Percentiles rank a stretch among this genome's conserved stretches.
Evolutionary conservation across 495 filamentous ascomycete genomes (phyloP).

Genomic region (Cairneyella variabilis): DNA sequence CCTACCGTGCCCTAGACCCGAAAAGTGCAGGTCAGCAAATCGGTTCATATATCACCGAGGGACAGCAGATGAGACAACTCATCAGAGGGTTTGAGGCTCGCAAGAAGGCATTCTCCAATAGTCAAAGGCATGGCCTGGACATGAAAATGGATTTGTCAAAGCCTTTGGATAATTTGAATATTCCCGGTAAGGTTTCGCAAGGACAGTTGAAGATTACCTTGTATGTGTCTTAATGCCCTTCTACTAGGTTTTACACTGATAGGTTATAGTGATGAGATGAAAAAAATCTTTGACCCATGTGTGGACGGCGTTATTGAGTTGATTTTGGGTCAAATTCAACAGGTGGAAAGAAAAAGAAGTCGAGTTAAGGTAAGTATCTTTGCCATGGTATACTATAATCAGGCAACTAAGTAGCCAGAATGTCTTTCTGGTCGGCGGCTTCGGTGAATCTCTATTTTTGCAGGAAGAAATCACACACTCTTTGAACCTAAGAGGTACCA

Average conservation of each 20-base stretch:
- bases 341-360: not conserved
- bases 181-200: too few species aligned
- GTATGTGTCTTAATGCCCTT: not conserved
- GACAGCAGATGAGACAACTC: too few species aligned
- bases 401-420: constrained; percentile 3
- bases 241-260: not conserved
- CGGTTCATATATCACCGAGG: not conserved
- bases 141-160: too few species aligned
- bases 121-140: too few species aligned
- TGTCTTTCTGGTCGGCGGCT: constrained; percentile 14
- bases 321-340: not conserved
- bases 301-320: not conserved
- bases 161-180: too few species aligned
- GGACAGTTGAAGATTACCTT: not conserved
- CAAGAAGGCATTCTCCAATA: too few species aligned
- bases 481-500: not conserved
- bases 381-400: not conserved
- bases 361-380: constrained; percentile 9
- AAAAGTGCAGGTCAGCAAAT: not conserved
- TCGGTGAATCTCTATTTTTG: constrained; percentile 6
- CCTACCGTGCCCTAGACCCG: constrained; percentile 3
- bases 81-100: too few species aligned
- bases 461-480: not conserved
- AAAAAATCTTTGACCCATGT: constrained; percentile 1
- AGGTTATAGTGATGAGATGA: constrained; percentile 4